Conservation (phyloP, 805 yeast genomes). For the Candida piceae region DNA sequence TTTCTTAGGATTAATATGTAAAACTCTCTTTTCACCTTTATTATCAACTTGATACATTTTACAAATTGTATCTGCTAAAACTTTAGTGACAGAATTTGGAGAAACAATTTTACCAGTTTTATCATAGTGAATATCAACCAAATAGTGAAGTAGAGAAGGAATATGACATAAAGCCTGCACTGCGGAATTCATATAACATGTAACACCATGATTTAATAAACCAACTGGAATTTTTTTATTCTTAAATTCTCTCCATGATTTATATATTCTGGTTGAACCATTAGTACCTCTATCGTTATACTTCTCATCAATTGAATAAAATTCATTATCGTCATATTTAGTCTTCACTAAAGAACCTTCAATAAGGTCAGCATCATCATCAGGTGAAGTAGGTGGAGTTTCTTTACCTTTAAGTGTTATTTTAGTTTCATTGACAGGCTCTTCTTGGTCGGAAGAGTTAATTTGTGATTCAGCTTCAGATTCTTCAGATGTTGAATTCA, state of each 20-base stretch:
- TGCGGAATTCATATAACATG: conserved; percentile 95
- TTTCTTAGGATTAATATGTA: conserved; percentile 68
- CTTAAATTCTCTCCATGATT: conserved; percentile 63
- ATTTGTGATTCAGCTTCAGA: conserved; percentile 12
- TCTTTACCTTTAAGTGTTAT: conserved; percentile 12
- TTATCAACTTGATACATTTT: conserved; percentile 64
- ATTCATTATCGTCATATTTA: conserved; percentile 31
- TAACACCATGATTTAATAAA: conserved; percentile 84
- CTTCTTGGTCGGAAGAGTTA: conserved; percentile 22
- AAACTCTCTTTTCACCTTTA: conserved; percentile 30
- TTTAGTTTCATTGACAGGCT: conserved; percentile 7
- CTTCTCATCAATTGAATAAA: conserved; percentile 55
- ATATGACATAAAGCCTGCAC: conserved; percentile 86
- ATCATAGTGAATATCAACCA: conserved; percentile 57
- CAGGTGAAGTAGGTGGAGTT: conserved; percentile 34
- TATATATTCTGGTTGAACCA: conserved; percentile 50
- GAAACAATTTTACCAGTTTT: conserved; percentile 43
- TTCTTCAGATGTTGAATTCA: neutral
- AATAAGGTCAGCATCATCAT: conserved; percentile 19
- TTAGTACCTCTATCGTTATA: conserved; percentile 61
- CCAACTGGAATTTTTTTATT: conserved; percentile 61
- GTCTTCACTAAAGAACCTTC: conserved; percentile 15
- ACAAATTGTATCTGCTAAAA: conserved; percentile 61
- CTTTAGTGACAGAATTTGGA: conserved; percentile 56
- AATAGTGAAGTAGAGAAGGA: conserved; percentile 84